These are phyloP conservation scores for Globisporangium nagaii DNA, from an alignment of 352 stramenopile genomes.

Conservation along the genomic window DNA sequence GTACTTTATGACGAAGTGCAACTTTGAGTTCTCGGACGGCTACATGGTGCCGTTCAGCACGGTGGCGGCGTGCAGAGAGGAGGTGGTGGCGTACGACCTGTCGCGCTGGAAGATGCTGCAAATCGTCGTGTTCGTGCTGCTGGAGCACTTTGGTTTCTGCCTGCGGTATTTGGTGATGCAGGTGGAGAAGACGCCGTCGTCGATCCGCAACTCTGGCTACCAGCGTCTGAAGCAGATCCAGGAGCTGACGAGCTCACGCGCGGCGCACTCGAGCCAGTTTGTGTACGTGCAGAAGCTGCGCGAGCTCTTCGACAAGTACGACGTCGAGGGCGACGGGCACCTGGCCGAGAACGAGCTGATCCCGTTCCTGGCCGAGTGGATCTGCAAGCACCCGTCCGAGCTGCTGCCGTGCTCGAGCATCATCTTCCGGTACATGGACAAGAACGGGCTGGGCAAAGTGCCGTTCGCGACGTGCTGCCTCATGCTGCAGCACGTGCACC, in stretches of 20 bases:
- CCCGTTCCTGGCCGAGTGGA: constrained; percentile 74
- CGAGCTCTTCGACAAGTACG: constrained; percentile 77
- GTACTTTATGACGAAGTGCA: constrained; percentile 70
- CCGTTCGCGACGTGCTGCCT: constrained; percentile 81
- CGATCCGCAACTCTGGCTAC: constrained; percentile 70
- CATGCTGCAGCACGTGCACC: constrained; percentile 86
- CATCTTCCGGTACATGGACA: constrained; percentile 88
- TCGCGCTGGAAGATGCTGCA: constrained; percentile 67
- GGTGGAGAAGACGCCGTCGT: constrained; percentile 64
- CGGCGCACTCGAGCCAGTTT: constrained; percentile 64
- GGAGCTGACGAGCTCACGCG: constrained; percentile 46
- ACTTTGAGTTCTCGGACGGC: constrained; percentile 66
- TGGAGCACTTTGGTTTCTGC: constrained; percentile 81
- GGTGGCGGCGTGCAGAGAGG: constrained; percentile 28
- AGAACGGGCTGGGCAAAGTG: constrained; percentile 71
- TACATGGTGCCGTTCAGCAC: constrained; percentile 73
- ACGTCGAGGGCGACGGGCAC: constrained; percentile 56
- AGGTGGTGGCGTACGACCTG: constrained; percentile 16
- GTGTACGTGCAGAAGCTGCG: constrained; percentile 81
- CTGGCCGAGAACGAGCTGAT: constrained; percentile 67
- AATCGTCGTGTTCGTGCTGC: constrained; percentile 75
- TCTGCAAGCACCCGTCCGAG: constrained; percentile 78
- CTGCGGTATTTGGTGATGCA: constrained; percentile 83
- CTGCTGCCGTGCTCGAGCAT: constrained; percentile 71
- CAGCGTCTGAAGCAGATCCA: constrained; percentile 79